These are phyloP conservation scores for Auxenochlorella pyrenoidosa DNA, from an alignment of 139 green algal genomes.

Conservation along the genomic window DNA sequence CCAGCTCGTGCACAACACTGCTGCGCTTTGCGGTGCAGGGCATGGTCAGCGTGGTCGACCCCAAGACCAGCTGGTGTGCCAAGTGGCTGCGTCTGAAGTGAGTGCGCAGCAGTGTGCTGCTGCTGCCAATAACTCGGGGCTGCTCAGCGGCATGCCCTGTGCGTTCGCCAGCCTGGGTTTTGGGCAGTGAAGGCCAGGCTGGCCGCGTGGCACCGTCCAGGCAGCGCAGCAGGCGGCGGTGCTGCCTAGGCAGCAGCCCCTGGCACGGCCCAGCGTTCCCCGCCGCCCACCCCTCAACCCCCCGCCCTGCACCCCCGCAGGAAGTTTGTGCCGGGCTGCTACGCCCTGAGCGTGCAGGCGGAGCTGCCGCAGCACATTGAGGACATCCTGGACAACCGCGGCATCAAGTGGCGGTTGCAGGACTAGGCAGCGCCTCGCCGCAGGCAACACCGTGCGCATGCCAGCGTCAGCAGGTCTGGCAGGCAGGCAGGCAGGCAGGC, in stretches of 20 bases:
- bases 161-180: too few species aligned
- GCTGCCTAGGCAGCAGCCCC: neutral
- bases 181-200: too few species aligned
- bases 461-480: too few species aligned
- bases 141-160: neutral
- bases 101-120: neutral
- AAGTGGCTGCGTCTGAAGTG: slow-evolving; percentile 76
- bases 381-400: slow-evolving; percentile 32
- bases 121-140: neutral
- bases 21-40: slow-evolving; percentile 43
- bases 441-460: neutral
- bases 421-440: neutral
- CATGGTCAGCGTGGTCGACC: slow-evolving; percentile 75
- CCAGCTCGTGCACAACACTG: neutral
- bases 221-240: too few species aligned
- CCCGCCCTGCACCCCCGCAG: neutral
- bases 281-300: neutral
- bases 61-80: slow-evolving; percentile 67
- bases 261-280: too few species aligned
- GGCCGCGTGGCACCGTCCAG: neutral
- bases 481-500: too few species aligned
- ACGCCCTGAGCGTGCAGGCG: slow-evolving; percentile 51
- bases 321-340: slow-evolving; percentile 58
- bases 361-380: slow-evolving; percentile 46
- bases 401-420: slow-evolving; percentile 23